Evolutionary conservation across 371 early-diverging fungal genomes (phyloP).

Genomic region (Mucor circinelloides): DNA sequence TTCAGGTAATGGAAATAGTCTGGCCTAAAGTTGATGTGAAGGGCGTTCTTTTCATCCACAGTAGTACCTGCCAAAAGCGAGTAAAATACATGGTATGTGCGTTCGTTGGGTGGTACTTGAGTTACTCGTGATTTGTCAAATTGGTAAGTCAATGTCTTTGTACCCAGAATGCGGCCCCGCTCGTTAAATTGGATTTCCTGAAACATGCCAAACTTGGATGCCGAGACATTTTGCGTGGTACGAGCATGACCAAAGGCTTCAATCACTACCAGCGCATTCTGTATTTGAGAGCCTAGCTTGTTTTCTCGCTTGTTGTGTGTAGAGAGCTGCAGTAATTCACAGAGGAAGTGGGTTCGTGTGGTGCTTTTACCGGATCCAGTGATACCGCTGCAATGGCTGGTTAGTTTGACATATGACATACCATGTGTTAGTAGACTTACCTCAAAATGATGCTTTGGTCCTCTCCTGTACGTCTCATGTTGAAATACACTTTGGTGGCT

Average conservation of each 20-base stretch:
- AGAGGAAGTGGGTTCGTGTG: constrained; percentile 62
- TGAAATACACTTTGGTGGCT: constrained; percentile 65
- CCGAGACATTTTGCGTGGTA: constrained; percentile 71
- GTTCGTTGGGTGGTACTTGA: constrained; percentile 51
- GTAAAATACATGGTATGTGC: constrained; percentile 92
- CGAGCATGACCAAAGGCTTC: constrained; percentile 80
- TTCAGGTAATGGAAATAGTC: constrained; percentile 44
- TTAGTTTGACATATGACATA: background rate
- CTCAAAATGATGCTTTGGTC: constrained; percentile 75
- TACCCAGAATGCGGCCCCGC: constrained; percentile 84
- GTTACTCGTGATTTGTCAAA: constrained; percentile 84
- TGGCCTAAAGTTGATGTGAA: constrained; percentile 42
- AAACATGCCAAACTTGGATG: constrained; percentile 79
- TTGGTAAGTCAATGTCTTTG: constrained; percentile 83
- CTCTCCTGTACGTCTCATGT: constrained; percentile 78
- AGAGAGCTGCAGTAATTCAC: constrained; percentile 72
- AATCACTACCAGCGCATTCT: constrained; percentile 66
- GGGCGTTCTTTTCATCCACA: constrained; percentile 45
- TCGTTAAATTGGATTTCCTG: constrained; percentile 87
- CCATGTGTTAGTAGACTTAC: constrained; percentile 33
- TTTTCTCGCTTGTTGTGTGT: constrained; percentile 72
- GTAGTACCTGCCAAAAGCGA: constrained; percentile 69
- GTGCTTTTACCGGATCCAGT: constrained; percentile 86
- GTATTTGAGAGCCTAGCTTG: constrained; percentile 72
- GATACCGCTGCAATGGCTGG: constrained; percentile 64